These are phyloP conservation scores for Claviceps sp. DNA, from an alignment of 2,329 filamentous ascomycete genomes.

Conservation along the genomic window DNA sequence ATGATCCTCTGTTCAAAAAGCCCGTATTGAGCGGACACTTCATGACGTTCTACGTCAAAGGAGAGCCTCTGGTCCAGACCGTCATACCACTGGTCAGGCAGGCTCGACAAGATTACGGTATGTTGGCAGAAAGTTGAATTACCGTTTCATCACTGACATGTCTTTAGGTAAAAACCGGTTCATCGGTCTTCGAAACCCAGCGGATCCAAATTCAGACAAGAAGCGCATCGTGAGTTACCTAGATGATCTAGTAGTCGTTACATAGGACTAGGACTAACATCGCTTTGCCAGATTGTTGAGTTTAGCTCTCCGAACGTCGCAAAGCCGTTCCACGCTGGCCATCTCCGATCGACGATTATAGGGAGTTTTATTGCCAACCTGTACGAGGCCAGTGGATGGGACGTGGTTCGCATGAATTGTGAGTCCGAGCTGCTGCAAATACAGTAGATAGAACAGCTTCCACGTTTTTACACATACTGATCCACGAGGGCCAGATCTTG, in stretches of 20 bases:
- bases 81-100: slow-evolving; percentile 58
- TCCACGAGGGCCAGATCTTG: slow-evolving; percentile 37
- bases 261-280: neutral
- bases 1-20: slow-evolving; percentile 58
- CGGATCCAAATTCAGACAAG: slow-evolving; percentile 43
- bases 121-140: neutral
- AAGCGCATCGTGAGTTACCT: slow-evolving; percentile 37
- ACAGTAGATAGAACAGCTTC: neutral
- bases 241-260: neutral
- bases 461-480: neutral
- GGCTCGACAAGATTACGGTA: slow-evolving; percentile 37
- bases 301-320: slow-evolving; percentile 81
- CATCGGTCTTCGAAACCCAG: slow-evolving; percentile 46
- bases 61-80: slow-evolving; percentile 48
- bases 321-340: slow-evolving; percentile 70
- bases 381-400: slow-evolving; percentile 58
- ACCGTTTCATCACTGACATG: neutral
- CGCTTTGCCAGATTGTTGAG: slow-evolving; percentile 44
- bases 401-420: slow-evolving; percentile 57
- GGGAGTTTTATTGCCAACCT: slow-evolving; percentile 64
- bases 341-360: slow-evolving; percentile 67
- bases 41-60: slow-evolving; percentile 69
- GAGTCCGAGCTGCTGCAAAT: slow-evolving; percentile 1
- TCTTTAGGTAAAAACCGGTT: slow-evolving; percentile 45
- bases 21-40: slow-evolving; percentile 55